Evolutionary conservation across 1,284 basidiomycete genomes (phyloP).

Genomic region (Marasmius sp.): DNA sequence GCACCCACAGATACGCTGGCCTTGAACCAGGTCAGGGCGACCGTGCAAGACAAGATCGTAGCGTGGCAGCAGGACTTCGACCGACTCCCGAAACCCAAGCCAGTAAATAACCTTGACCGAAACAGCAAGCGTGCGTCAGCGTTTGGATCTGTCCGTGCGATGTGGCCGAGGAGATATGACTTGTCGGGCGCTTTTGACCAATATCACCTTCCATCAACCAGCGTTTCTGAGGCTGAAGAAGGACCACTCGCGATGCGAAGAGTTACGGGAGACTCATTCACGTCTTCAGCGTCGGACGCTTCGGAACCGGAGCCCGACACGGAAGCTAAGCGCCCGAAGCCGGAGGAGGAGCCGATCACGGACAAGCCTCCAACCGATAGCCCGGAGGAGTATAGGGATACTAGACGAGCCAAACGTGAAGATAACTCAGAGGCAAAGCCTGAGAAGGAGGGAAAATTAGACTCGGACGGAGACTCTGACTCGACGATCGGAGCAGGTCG

Average conservation of each 20-base stretch:
- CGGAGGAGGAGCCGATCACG: conserved; percentile 17
- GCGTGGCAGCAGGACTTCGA: conserved; percentile 93
- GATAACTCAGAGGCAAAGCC: neutral
- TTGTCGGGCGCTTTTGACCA: conserved; percentile 50
- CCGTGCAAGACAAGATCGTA: conserved; percentile 93
- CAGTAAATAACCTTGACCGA: conserved; percentile 43
- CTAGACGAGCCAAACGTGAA: conserved; percentile 5
- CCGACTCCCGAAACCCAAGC: conserved; percentile 64
- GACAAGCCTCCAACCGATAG: neutral
- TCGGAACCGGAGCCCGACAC: conserved; percentile 47
- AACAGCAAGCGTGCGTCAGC: conserved; percentile 55
- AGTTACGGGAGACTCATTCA: conserved; percentile 52
- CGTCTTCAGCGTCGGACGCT: conserved; percentile 61
- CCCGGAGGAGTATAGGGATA: neutral
- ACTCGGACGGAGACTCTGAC: conserved; percentile 16
- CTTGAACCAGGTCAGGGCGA: conserved; percentile 85
- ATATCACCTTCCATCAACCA: conserved; percentile 57
- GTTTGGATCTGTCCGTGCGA: conserved; percentile 66
- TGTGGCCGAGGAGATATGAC: conserved; percentile 66
- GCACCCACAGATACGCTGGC: conserved; percentile 83
- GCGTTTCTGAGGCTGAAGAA: conserved; percentile 80
- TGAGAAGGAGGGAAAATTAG: conserved; percentile 3
- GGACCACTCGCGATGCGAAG: conserved; percentile 42
- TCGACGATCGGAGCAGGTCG: conserved; percentile 15
- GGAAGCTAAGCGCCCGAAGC: conserved; percentile 24